Conservation (phyloP, 441 rosid species). For the Populus hybrid region DNA sequence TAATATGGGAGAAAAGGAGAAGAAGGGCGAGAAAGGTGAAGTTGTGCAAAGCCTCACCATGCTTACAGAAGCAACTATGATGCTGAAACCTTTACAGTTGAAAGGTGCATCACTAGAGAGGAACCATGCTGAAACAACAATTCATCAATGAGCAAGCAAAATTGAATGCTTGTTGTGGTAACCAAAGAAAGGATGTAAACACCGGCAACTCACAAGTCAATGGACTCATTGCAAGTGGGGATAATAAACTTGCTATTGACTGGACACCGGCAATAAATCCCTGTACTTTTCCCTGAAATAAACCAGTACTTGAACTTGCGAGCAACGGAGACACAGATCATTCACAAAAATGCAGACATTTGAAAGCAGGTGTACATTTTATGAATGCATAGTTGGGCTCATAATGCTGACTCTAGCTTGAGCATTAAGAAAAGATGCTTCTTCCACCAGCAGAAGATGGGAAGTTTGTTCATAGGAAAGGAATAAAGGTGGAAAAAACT, state of each 20-base stretch:
- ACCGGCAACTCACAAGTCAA: slow-evolving; percentile 40
- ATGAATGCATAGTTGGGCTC: too few relatives aligned
- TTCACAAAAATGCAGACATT: background rate
- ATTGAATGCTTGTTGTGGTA: background rate
- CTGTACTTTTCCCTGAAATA: slow-evolving; percentile 51
- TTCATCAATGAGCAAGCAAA: background rate
- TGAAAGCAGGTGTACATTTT: background rate
- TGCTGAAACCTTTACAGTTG: slow-evolving; percentile 57
- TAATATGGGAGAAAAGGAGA: background rate
- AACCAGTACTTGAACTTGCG: background rate
- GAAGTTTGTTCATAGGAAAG: background rate
- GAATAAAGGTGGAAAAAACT: background rate
- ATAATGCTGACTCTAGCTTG: background rate
- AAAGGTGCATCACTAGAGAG: slow-evolving; percentile 43
- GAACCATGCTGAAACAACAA: slow-evolving; percentile 41
- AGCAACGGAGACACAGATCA: background rate
- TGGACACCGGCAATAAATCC: slow-evolving; percentile 57
- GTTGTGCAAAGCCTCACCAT: slow-evolving; percentile 25
- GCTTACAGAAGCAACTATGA: slow-evolving; percentile 43
- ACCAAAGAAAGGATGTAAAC: background rate
- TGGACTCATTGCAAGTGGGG: slow-evolving; percentile 57
- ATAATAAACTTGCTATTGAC: slow-evolving; percentile 46
- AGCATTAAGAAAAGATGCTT: background rate
- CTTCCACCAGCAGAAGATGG: background rate
- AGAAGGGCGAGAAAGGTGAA: background rate